phyloP scores from a whole-genome alignment of 2,329 filamentous ascomycete species.

The Fusarium setosum region DNA sequence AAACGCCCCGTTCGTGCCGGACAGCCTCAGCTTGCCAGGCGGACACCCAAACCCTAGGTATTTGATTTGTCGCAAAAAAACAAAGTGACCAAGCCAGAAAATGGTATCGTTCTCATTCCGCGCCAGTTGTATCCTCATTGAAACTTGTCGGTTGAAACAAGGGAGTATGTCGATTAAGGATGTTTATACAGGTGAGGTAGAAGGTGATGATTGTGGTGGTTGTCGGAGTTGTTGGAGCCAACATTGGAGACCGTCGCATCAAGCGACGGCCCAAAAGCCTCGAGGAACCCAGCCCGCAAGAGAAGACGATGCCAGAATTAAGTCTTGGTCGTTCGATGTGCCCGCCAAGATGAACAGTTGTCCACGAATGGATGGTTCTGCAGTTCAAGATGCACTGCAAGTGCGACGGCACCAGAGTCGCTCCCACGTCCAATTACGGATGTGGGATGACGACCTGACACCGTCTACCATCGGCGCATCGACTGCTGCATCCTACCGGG shows the following conservation, averaged over 20 bases:
- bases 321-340: slow-evolving; percentile 52
- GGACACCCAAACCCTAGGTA: slow-evolving; percentile 43
- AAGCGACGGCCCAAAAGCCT: slow-evolving; percentile 43
- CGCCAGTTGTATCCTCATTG: slow-evolving; percentile 51
- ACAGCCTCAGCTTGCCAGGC: slow-evolving; percentile 51
- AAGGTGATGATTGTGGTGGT: slow-evolving; percentile 31
- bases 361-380: slow-evolving; percentile 52
- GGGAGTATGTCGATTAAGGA: slow-evolving; percentile 59
- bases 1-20: slow-evolving; percentile 56
- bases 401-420: slow-evolving; percentile 50
- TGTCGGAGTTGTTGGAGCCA: slow-evolving; percentile 44
- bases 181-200: slow-evolving; percentile 60
- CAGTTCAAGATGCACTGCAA: slow-evolving; percentile 50
- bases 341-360: slow-evolving; percentile 63
- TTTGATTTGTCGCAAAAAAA: slow-evolving; percentile 44
- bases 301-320: slow-evolving; percentile 55
- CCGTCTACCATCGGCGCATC: slow-evolving; percentile 65
- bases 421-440: slow-evolving; percentile 45
- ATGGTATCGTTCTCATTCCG: slow-evolving; percentile 59
- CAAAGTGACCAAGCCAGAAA: slow-evolving; percentile 49
- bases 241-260: slow-evolving; percentile 42
- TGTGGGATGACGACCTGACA: slow-evolving; percentile 43
- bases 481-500: slow-evolving; percentile 70
- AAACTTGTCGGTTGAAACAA: slow-evolving; percentile 45
- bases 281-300: slow-evolving; percentile 53